Percentiles rank a stretch among this genome's conserved stretches.
Conservation (phyloP, 768 basidiomycete genomes). For the Tricholoma hemisulphureum region DNA sequence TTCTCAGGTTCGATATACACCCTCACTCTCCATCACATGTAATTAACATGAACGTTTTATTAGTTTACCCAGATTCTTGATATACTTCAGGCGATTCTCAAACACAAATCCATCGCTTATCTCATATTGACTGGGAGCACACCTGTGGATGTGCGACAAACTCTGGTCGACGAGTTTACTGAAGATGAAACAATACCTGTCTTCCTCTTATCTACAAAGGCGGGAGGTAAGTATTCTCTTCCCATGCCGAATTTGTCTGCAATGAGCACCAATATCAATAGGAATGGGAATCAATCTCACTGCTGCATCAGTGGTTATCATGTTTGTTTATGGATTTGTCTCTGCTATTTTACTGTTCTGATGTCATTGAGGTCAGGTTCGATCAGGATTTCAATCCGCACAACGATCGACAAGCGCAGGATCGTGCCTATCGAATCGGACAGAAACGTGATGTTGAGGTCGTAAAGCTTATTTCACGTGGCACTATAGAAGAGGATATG, state of each 20-base stretch:
- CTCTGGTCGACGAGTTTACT: conserved; percentile 93
- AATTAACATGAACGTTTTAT: not conserved
- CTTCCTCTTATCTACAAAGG: conserved; percentile 90
- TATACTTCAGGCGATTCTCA: conserved; percentile 82
- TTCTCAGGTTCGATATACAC: conserved; percentile 68
- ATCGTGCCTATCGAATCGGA: conserved; percentile 95
- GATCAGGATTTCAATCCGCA: conserved; percentile 98
- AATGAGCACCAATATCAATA: conserved; percentile 15
- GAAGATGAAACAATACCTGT: conserved; percentile 83
- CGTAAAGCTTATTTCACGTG: conserved; percentile 87
- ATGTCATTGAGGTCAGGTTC: conserved; percentile 51
- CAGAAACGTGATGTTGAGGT: conserved; percentile 94
- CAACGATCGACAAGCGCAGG: conserved; percentile 97
- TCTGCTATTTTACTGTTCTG: not conserved
- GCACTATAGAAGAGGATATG: conserved; percentile 98
- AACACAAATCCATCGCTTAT: conserved; percentile 68
- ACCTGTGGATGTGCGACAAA: conserved; percentile 89
- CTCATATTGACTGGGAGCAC: conserved; percentile 90
- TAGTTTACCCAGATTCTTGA: conserved; percentile 97
- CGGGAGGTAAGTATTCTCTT: conserved; percentile 51
- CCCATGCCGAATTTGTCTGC: not conserved
- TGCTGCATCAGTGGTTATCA: conserved; percentile 92
- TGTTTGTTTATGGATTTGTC: conserved; percentile 44
- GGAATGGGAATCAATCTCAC: conserved; percentile 96
- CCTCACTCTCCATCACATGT: not conserved